A percentile compares a stretch with the other conserved stretches of the same genome.
These are phyloP conservation scores for Chalaropsis thielavioides DNA, from an alignment of 2,329 filamentous ascomycete species.

Conservation along the genomic window DNA sequence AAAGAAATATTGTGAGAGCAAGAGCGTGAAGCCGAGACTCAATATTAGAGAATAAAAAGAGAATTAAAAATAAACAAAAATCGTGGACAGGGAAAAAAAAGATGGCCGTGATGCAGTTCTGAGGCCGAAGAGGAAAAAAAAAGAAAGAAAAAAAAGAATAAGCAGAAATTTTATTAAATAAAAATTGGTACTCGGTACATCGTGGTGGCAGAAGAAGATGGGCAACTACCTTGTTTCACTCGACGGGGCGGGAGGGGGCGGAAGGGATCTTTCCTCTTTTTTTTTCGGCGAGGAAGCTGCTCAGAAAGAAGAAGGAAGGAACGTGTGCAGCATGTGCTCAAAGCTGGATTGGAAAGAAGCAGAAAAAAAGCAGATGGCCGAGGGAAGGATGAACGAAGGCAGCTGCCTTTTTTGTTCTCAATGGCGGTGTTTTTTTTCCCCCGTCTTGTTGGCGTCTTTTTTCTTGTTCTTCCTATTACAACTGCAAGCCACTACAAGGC, in stretches of 20 bases:
- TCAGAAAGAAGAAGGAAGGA: background rate
- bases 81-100: background rate
- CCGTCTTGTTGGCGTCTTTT: background rate
- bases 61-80: background rate
- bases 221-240: background rate
- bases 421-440: background rate
- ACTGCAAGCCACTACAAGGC: background rate
- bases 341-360: background rate
- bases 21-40: background rate
- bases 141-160: background rate
- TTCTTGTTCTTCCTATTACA: background rate
- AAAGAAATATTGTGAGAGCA: background rate
- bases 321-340: background rate
- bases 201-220: background rate
- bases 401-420: background rate
- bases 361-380: conserved; percentile 2
- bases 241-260: background rate
- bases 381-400: background rate
- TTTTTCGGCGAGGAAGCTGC: conserved; percentile 1
- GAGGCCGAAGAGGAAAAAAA: background rate
- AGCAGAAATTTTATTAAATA: background rate
- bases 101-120: background rate
- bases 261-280: background rate
- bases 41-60: background rate
- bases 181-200: background rate